These are phyloP conservation scores for Ceratonia siliqua DNA, from an alignment of 306 rosid genomes.

Conservation along the genomic window DNA sequence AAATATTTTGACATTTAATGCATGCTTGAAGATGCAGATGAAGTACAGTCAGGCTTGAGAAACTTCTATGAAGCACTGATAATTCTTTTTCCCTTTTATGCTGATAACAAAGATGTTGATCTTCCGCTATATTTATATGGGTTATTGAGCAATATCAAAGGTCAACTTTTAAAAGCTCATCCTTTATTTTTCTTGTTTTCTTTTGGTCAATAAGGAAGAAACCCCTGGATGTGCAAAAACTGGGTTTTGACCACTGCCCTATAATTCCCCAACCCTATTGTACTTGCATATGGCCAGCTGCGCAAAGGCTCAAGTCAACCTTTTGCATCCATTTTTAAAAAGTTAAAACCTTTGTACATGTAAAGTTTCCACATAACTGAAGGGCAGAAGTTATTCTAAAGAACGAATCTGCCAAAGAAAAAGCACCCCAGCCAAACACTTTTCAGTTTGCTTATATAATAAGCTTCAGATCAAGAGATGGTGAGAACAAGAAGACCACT, in stretches of 20 bases:
- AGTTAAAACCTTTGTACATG: not conserved
- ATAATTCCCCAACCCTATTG: not conserved
- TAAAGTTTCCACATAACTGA: not conserved
- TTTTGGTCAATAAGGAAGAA: not conserved
- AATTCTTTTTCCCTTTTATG: not conserved
- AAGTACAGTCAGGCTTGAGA: conserved; percentile 19
- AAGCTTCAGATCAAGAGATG: not conserved
- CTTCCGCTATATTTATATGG: not conserved
- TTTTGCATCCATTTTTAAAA: not conserved
- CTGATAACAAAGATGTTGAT: not conserved
- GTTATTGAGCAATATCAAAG: not conserved
- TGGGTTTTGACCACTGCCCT: not conserved
- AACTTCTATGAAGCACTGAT: conserved; percentile 13
- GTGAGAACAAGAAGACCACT: not conserved
- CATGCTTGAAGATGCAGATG: conserved; percentile 45
- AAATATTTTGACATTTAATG: conserved; percentile 64
- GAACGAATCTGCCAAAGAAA: not conserved
- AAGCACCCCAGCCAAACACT: not conserved
- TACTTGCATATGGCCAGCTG: not conserved
- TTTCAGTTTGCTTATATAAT: not conserved
- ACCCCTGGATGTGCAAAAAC: not conserved
- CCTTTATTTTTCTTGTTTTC: not conserved
- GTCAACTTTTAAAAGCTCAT: not conserved
- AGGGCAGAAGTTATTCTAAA: not conserved
- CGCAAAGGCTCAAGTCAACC: not conserved